Evolutionary conservation across 192 early-diverging fungal genomes (phyloP), one percentile per base, ranked within the genome.

Genomic region (Coemansia sp.): DNA sequence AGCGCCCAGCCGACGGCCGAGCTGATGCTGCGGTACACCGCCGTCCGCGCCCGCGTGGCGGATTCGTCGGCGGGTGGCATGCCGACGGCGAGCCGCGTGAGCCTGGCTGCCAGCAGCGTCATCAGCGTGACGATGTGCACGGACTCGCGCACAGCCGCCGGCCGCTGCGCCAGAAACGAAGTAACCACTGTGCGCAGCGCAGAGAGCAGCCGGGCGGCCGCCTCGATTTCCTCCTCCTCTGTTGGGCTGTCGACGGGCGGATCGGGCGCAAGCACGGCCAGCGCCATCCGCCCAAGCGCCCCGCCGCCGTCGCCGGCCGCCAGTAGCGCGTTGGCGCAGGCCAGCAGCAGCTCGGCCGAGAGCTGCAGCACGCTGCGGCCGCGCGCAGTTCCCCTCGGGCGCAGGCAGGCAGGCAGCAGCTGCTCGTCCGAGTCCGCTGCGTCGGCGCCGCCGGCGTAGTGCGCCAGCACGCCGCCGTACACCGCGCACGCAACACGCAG

Each of bases 401-500:
- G 19, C 43, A 81, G 45, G 18, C 70, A 61, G 6, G 47, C 44
- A 0, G 76, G 76, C 37, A 78, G 53, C 39, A n/a, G n/a, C n/a
- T n/a, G n/a, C n/a, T n/a, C n/a, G n/a, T 26, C 43, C 0, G 15
- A n/a, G 23, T 58, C 54, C 16, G 4, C 5, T 5, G 50, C 42
- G 16, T 26, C 43, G 13, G 69, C 47, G 5, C 50, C 52, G 18
- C 10, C 50, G 10, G 32, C 64, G 45, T 58, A 70, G 15, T 64
- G 40, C 18, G 19, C 42, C 2, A 81, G 11, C 0, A 61, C 79
- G 6, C 79, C 74, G 47, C 54, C 67, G 56, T 54, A 64, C 38
- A 67, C 79, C 19, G 70, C 32, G 56, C 70, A 81, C 10, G 74
- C 79, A 0, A 70, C 23, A 41, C 52, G 53, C 4, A 76, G 67